Conservation (phyloP, 495 filamentous ascomycete genomes). For the Neurospora sp. region DNA sequence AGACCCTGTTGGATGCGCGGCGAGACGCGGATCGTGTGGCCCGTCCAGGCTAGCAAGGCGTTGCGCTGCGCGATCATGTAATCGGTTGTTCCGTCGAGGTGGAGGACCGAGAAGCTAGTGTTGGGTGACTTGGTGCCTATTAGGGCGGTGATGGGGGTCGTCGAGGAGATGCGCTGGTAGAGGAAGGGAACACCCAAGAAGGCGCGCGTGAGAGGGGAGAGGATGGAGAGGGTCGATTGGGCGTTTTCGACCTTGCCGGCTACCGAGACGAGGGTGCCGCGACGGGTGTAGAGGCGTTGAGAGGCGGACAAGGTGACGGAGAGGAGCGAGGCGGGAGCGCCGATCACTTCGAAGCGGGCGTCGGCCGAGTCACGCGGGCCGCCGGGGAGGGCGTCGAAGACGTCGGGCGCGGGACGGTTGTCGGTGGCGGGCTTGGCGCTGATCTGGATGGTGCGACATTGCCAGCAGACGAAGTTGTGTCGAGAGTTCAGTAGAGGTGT, state of each 20-base stretch:
- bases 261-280: slow-evolving; percentile 81
- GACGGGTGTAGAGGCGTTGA: slow-evolving; percentile 81
- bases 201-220: slow-evolving; percentile 71
- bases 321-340: slow-evolving; percentile 80
- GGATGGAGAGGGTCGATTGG: slow-evolving; percentile 77
- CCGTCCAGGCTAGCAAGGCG: slow-evolving; percentile 92
- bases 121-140: slow-evolving; percentile 75
- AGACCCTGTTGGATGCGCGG: slow-evolving; percentile 66
- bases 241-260: slow-evolving; percentile 84
- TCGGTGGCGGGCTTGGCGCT: slow-evolving; percentile 41
- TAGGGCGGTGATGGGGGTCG: slow-evolving; percentile 73
- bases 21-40: slow-evolving; percentile 64
- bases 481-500: background rate
- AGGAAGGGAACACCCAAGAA: slow-evolving; percentile 80
- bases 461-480: slow-evolving; percentile 27
- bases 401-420: slow-evolving; percentile 35
- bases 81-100: slow-evolving; percentile 89
- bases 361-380: slow-evolving; percentile 38
- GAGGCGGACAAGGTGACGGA: slow-evolving; percentile 88
- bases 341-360: slow-evolving; percentile 88
- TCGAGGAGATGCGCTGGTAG: slow-evolving; percentile 82
- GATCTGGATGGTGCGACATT: slow-evolving; percentile 45
- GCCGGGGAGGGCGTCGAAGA: slow-evolving; percentile 22
- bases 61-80: slow-evolving; percentile 86
- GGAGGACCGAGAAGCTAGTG: slow-evolving; percentile 75